A percentile compares a stretch with the other conserved stretches of the same genome.
Conservation (phyloP, 176 grass and related monocot genomes). For the Elymus sibiricus region DNA sequence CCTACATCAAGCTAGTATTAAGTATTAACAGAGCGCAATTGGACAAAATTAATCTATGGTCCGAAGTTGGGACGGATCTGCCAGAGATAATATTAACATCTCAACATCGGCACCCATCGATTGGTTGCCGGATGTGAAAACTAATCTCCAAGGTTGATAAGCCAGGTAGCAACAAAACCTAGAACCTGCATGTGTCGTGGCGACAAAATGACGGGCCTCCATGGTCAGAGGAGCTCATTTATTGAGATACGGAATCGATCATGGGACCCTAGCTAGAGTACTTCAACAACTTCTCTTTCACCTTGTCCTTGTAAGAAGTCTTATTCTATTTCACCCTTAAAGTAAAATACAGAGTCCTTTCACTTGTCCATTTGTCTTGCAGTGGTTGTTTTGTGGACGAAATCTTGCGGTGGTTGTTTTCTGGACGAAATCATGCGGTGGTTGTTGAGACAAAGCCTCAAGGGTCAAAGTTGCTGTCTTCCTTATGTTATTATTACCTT, state of each 20-base stretch:
- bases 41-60: neutral
- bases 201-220: neutral
- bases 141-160: conserved; percentile 9
- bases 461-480: neutral
- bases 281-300: conserved; percentile 15
- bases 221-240: neutral
- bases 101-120: conserved; percentile 4
- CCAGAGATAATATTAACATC: neutral
- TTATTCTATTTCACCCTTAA: neutral
- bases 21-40: neutral
- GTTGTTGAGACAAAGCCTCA: neutral
- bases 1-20: neutral
- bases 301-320: neutral
- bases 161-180: neutral
- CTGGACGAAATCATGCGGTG: neutral
- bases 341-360: neutral
- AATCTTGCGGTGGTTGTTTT: neutral
- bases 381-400: neutral
- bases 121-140: neutral
- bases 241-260: neutral
- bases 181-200: conserved; percentile 16
- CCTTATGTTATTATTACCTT: neutral
- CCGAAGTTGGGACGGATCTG: neutral
- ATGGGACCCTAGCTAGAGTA: neutral
- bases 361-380: neutral